These are phyloP conservation scores for Dalechampia spathulata DNA, from an alignment of 441 rosid species.

Conservation along the genomic window DNA sequence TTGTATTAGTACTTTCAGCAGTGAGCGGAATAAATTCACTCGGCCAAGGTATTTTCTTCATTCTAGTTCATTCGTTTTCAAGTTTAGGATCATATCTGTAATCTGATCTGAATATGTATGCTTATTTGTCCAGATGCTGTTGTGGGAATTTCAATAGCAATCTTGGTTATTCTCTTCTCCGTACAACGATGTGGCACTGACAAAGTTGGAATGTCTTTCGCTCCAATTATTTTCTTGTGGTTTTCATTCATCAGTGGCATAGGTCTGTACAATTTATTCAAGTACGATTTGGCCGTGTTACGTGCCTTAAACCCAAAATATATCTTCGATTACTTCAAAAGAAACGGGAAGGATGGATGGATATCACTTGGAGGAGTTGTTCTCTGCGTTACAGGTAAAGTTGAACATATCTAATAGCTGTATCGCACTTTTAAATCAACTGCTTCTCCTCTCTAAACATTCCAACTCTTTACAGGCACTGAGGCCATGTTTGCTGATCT, in stretches of 20 bases:
- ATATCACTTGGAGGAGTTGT: slow-evolving; percentile 70
- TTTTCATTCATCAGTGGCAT: slow-evolving; percentile 44
- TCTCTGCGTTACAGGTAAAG: slow-evolving; percentile 49
- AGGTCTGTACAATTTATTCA: slow-evolving; percentile 61
- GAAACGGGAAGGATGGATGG: slow-evolving; percentile 52
- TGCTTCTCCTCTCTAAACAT: not conserved
- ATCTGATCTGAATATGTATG: too few relatives aligned
- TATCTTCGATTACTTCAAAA: slow-evolving; percentile 45
- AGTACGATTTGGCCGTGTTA: slow-evolving; percentile 43
- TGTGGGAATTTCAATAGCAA: slow-evolving; percentile 54
- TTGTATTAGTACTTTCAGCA: slow-evolving; percentile 55
- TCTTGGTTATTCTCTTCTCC: slow-evolving; percentile 44
- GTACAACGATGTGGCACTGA: slow-evolving; percentile 65
- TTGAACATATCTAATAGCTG: too few relatives aligned
- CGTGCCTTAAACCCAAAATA: slow-evolving; percentile 68
- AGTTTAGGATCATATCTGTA: too few relatives aligned
- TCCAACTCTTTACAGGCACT: slow-evolving; percentile 40
- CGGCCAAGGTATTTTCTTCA: slow-evolving; percentile 34
- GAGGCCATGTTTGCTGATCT: slow-evolving; percentile 94
- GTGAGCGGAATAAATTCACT: slow-evolving; percentile 56
- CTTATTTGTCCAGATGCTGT: slow-evolving; percentile 39
- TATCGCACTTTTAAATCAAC: not conserved
- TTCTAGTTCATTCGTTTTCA: too few relatives aligned
- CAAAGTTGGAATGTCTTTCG: slow-evolving; percentile 59
- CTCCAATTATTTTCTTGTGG: slow-evolving; percentile 58